A percentile compares a stretch with the other conserved stretches of the same genome.
These are phyloP conservation scores for Epicoccum sorghinum DNA, from an alignment of 2,329 filamentous ascomycete species.

Conservation along the genomic window DNA sequence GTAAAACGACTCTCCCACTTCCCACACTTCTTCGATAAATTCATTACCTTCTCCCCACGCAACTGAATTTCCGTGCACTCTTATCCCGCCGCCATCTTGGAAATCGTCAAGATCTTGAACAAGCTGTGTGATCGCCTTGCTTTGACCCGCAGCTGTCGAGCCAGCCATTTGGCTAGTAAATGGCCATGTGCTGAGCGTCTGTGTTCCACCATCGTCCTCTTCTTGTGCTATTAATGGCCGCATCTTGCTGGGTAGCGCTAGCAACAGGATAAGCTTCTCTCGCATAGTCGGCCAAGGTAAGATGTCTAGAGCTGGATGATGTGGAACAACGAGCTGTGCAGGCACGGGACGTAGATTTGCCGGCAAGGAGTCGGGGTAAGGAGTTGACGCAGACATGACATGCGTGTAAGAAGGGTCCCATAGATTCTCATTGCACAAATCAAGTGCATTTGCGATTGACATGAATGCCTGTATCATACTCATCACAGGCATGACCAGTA, in stretches of 20 bases:
- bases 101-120: slow-evolving; percentile 64
- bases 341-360: slow-evolving; percentile 58
- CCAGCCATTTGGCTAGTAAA: neutral
- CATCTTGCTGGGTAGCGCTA: slow-evolving; percentile 56
- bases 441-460: slow-evolving; percentile 23
- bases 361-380: slow-evolving; percentile 15
- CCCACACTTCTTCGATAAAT: slow-evolving; percentile 59
- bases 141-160: slow-evolving; percentile 6
- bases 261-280: slow-evolving; percentile 57
- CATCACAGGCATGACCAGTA: slow-evolving; percentile 51
- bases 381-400: slow-evolving; percentile 17
- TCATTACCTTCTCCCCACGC: slow-evolving; percentile 59
- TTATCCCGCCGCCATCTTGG: slow-evolving; percentile 53
- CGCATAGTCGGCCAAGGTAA: slow-evolving; percentile 62
- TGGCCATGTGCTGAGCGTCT: neutral
- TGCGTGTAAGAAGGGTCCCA: slow-evolving; percentile 30
- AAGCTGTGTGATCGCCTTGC: slow-evolving; percentile 58
- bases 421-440: slow-evolving; percentile 16
- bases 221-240: slow-evolving; percentile 55
- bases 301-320: slow-evolving; percentile 64
- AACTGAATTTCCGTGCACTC: slow-evolving; percentile 32
- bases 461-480: slow-evolving; percentile 18
- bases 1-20: slow-evolving; percentile 65
- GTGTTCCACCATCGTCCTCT: slow-evolving; percentile 38
- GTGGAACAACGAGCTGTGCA: slow-evolving; percentile 57